Conservation (phyloP, 805 yeast species). For the Myxozyma nipponensis region DNA sequence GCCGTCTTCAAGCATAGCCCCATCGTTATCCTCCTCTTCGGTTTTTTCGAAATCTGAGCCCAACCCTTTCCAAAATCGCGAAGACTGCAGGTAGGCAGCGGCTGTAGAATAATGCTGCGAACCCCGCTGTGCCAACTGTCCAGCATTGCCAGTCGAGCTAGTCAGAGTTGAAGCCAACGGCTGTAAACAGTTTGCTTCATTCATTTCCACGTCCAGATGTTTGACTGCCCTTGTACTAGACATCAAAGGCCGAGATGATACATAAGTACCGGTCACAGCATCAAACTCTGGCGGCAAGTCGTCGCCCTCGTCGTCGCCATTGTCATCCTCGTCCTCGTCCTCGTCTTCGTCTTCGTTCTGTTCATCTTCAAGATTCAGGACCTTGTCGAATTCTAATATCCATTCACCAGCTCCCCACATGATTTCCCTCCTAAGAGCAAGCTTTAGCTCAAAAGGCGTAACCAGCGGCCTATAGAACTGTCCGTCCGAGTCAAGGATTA, state of each 20-base stretch:
- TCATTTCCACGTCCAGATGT: constrained; percentile 58
- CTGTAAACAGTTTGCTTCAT: constrained; percentile 27
- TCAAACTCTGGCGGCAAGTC: constrained; percentile 64
- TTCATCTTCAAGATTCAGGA: constrained; percentile 39
- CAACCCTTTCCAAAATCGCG: constrained; percentile 77
- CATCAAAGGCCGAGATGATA: constrained; percentile 65
- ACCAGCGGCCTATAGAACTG: constrained; percentile 88
- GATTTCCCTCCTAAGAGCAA: constrained; percentile 72
- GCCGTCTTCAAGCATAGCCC: constrained; percentile 81
- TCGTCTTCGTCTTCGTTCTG: constrained; percentile 17
- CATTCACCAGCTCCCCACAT: constrained; percentile 86
- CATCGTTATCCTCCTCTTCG: constrained; percentile 40
- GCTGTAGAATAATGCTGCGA: constrained; percentile 75
- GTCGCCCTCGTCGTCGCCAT: constrained; percentile 31
- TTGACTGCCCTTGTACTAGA: constrained; percentile 45
- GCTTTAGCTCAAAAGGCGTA: constrained; percentile 84
- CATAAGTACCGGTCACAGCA: constrained; percentile 77
- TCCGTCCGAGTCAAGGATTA: constrained; percentile 70
- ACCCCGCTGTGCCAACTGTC: constrained; percentile 58
- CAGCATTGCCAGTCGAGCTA: constrained; percentile 43
- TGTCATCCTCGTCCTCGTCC: constrained; percentile 30
- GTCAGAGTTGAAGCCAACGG: constrained; percentile 13
- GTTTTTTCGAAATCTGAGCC: constrained; percentile 69
- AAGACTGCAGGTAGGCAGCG: constrained; percentile 65
- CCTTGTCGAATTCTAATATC: constrained; percentile 73